phyloP scores from a whole-genome alignment of 2,329 filamentous ascomycete species.

The Diaporthe australafricana region DNA sequence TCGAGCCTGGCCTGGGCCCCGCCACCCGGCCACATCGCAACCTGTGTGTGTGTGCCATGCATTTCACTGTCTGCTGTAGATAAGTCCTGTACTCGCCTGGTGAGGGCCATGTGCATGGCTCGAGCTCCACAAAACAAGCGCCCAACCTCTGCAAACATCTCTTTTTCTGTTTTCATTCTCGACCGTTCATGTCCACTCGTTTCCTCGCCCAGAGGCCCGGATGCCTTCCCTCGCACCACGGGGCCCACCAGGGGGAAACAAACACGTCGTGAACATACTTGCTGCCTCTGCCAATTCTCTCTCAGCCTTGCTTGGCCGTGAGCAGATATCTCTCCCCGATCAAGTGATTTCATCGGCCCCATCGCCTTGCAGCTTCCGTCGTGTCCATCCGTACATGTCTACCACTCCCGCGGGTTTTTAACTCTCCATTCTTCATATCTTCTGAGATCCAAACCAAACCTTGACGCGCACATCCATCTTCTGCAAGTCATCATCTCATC shows the following conservation, averaged over 20 bases:
- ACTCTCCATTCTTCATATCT: conserved; percentile 21
- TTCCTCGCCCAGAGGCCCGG: conserved; percentile 15
- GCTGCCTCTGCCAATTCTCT: background rate
- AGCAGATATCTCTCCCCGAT: conserved; percentile 4
- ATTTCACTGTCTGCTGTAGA: too few relatives aligned
- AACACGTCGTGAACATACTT: conserved; percentile 3
- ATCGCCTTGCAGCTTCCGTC: conserved; percentile 11
- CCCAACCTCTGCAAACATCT: conserved; percentile 28
- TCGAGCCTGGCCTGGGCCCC: background rate
- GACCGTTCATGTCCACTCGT: conserved; percentile 28
- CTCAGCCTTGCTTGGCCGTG: background rate
- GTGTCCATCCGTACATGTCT: conserved; percentile 12
- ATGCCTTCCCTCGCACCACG: conserved; percentile 17
- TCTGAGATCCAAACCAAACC: background rate
- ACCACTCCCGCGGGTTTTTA: conserved; percentile 3
- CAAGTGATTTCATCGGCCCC: conserved; percentile 20
- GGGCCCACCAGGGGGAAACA: conserved; percentile 15
- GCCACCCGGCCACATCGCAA: too few relatives aligned
- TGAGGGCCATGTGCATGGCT: background rate
- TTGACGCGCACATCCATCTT: conserved; percentile 12
- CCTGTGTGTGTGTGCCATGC: background rate
- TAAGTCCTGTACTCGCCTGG: background rate
- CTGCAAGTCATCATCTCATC: conserved; percentile 31
- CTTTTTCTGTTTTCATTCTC: conserved; percentile 25
- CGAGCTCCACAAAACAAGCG: conserved; percentile 29